Percentiles rank a stretch among this genome's conserved stretches.
Conservation (phyloP, 1,284 basidiomycete genomes). For the Ustilago nuda region DNA sequence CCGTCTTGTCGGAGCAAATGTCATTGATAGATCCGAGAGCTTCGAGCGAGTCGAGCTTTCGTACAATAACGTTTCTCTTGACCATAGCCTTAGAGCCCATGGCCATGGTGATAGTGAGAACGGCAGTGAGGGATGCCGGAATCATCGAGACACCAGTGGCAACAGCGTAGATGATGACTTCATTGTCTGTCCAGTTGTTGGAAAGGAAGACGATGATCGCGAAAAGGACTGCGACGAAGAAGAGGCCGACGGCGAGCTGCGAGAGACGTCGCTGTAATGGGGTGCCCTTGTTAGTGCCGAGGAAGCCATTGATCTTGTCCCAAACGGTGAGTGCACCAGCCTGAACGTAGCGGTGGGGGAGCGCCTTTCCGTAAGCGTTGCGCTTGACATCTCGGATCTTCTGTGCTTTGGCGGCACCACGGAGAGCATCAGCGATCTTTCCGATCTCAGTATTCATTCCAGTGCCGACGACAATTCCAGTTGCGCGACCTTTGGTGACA, state of each 20-base stretch:
- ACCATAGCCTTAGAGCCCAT: slow-evolving; percentile 75
- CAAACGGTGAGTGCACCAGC: slow-evolving; percentile 69
- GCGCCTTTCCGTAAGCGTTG: slow-evolving; percentile 70
- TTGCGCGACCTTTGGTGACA: slow-evolving; percentile 77
- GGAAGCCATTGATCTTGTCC: slow-evolving; percentile 68
- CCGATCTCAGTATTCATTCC: slow-evolving; percentile 73
- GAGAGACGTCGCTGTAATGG: slow-evolving; percentile 69
- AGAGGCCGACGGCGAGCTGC: slow-evolving; percentile 68
- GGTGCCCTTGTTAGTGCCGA: slow-evolving; percentile 69
- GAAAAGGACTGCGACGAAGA: slow-evolving; percentile 67
- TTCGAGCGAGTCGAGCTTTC: slow-evolving; percentile 70
- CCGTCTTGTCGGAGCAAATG: slow-evolving; percentile 69
- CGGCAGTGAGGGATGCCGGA: slow-evolving; percentile 70
- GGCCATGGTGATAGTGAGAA: slow-evolving; percentile 71
- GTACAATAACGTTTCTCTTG: slow-evolving; percentile 73
- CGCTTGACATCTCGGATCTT: slow-evolving; percentile 72
- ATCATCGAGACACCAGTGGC: slow-evolving; percentile 74
- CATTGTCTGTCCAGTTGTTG: slow-evolving; percentile 68
- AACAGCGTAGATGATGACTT: slow-evolving; percentile 70
- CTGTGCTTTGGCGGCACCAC: slow-evolving; percentile 56
- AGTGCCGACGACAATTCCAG: slow-evolving; percentile 75
- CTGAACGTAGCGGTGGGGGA: slow-evolving; percentile 69
- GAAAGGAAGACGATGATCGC: slow-evolving; percentile 69
- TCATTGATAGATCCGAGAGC: slow-evolving; percentile 67
- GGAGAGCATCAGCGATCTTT: slow-evolving; percentile 66